Conservation (phyloP, 352 stramenopile genomes). For the Phytophthora gonapodyides region DNA sequence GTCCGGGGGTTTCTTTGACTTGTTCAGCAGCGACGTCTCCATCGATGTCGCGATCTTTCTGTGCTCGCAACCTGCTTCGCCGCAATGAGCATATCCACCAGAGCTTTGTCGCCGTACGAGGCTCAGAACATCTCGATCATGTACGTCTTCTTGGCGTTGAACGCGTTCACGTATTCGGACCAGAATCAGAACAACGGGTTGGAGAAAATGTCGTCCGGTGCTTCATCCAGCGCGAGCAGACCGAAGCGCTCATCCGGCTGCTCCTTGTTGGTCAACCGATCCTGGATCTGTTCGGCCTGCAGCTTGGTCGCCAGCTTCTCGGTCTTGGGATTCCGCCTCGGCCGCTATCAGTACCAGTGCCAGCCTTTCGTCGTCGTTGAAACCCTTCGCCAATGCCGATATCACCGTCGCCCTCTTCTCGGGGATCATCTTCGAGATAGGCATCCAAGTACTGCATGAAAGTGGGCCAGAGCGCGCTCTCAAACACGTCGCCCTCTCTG, state of each 20-base stretch:
- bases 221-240: not conserved
- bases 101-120: conserved; percentile 1
- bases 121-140: conserved; percentile 8
- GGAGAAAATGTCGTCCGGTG: conserved; percentile 1
- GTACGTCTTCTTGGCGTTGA: conserved; percentile 4
- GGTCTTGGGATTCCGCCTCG: not conserved
- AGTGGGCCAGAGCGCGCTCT: not conserved
- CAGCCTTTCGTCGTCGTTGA: not conserved
- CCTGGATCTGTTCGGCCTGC: not conserved
- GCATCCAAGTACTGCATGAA: conserved; percentile 1
- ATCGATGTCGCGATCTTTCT: conserved; percentile 2
- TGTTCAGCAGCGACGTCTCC: conserved; percentile 4
- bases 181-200: conserved; percentile 5
- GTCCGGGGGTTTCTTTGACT: conserved; percentile 2
- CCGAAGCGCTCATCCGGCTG: not conserved
- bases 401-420: not conserved
- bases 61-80: conserved; percentile 1
- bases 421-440: not conserved
- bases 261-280: too few relatives aligned
- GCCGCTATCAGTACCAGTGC: not conserved
- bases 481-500: not conserved
- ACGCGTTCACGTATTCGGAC: too few relatives aligned
- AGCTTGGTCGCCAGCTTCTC: conserved; percentile 13
- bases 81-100: not conserved
- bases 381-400: conserved; percentile 3